Evolutionary conservation across 371 early-diverging fungal species (phyloP), one percentile per base, ranked within the genome.

Genomic region (Mortierella sp.): DNA sequence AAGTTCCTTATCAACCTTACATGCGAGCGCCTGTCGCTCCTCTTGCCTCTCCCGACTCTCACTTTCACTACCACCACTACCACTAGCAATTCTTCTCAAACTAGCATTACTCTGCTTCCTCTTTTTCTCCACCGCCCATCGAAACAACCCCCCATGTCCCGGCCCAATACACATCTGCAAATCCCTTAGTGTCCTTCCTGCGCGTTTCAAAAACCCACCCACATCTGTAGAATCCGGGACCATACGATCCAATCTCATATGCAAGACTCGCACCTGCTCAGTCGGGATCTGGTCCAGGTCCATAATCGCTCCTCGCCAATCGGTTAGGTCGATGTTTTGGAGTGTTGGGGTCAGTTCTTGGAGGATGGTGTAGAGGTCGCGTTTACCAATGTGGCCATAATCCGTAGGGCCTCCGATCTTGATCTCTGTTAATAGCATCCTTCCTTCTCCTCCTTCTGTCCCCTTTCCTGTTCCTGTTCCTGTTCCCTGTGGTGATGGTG

Each of bases 201-300:
- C 76, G 24, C 31, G n/a, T 14, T 57, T 52, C 54, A 80, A 26
- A 7, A 76, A 72, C 1, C 2, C 34, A 1, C 60, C 57, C 34
- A 80, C 72, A 47, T 73, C 76, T 13, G 73, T 52, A 3, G 31
- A 44, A 16, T 8, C 54, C 1, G 54, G 52, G 0, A 80, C 44
- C 6, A 76, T 76, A 0, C 72, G 76, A 72, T 80, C 76, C 28
- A 76, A 60, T 50, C 76, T 58, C 73, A 80, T 63, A 1, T 42
- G 26, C 7, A 80, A 76, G 24, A 65, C 21, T 7, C 60, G 47
- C 0, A 80, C 55, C 5, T 47, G 28, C 5, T 76, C 45, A 2
- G 55, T 57, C 26, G 80, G 80, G n/a, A 80, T 76, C 45, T 74
- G 75, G 50, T 60, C 42, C 10, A 80, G 31, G 73, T 80, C 80